These are phyloP conservation scores for Stenogyne calaminthoides DNA, from an alignment of 305 asterid genomes.

Conservation along the genomic window DNA sequence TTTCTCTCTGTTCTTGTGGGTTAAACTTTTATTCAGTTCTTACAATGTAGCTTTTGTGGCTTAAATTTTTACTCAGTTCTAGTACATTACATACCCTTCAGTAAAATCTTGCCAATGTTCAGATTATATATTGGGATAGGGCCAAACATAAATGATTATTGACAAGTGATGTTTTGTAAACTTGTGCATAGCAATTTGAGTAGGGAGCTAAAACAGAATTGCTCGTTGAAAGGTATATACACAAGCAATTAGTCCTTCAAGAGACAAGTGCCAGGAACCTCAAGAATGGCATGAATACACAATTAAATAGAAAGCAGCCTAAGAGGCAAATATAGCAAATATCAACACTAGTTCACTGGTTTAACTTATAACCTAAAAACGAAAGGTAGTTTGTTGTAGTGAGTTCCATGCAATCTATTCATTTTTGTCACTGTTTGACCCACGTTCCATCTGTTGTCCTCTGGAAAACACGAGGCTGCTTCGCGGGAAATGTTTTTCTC, in stretches of 20 bases:
- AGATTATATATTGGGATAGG: background rate
- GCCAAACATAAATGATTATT: background rate
- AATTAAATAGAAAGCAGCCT: background rate
- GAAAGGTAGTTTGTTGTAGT: background rate
- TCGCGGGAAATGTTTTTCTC: constrained; percentile 64
- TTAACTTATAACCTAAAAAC: background rate
- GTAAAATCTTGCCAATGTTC: background rate
- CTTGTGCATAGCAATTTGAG: too few species aligned
- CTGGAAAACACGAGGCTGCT: constrained; percentile 62
- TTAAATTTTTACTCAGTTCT: too few species aligned
- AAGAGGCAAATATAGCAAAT: background rate
- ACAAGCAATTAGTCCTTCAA: background rate
- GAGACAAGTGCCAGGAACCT: background rate
- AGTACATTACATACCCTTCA: background rate
- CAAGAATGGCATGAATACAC: background rate
- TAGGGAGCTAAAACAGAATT: background rate
- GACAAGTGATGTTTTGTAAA: background rate
- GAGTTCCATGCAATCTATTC: background rate
- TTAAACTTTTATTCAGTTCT: background rate
- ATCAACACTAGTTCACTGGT: background rate
- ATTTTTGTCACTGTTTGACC: constrained; percentile 34
- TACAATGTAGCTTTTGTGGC: background rate
- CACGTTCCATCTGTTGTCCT: constrained; percentile 63
- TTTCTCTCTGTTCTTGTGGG: background rate
- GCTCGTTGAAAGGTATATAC: background rate